Base-by-base conservation (phyloP, 2,329 filamentous ascomycete genomes). In the Incumbomyces delicatus region DNA sequence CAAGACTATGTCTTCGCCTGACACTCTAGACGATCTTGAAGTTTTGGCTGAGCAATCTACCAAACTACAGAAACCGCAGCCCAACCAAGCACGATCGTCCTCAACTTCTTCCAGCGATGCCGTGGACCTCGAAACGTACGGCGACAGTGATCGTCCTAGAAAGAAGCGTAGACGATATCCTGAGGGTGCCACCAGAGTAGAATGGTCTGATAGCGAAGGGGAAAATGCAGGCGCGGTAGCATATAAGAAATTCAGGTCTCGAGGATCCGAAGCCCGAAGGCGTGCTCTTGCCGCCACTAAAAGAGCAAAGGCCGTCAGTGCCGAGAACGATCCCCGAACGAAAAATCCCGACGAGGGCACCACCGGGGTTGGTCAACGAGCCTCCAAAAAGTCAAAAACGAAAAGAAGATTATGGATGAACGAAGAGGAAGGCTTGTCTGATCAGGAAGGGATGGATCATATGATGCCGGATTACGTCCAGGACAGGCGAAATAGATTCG, bases 401-500 rank as follows among this genome's bases (percentile, higher is more conserved):
- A 64, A 62, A 2, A 57, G 62, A 33, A 67, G 48, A 11, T 41
- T 60, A 40, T 66, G 63, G 39, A 47, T 35, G 48, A 59, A 60
- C 0, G 65, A 66, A 2, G 67, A 70, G 40, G 65, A 70, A 2
- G 56, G 69, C 2, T 73, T 76, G 6, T 71, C 74, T 3, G 71
- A 76, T 17, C 72, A 76, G 38, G 71, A 75, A 3, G 61, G 73
- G 50, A 71, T 77, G 62, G 77, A 80, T 50, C 66, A 76, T 29
- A 71, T 69, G 0, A 66, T 92, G 2, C 88, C 89, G 0, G 78
- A 83, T 16, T 90, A 94, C 60, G 62, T 95, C 22, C 73, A 76
- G 52, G 66, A 75, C 17, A 77, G 90, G n/a, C 76, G 83, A 18
- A 69, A 64, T n/a, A 66, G 73, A 17, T 89, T 94, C 58, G 83